Evolutionary conservation across 768 basidiomycete species (phyloP), one percentile per base, ranked within the genome.

Genomic region (Agaricus subrufescens): DNA sequence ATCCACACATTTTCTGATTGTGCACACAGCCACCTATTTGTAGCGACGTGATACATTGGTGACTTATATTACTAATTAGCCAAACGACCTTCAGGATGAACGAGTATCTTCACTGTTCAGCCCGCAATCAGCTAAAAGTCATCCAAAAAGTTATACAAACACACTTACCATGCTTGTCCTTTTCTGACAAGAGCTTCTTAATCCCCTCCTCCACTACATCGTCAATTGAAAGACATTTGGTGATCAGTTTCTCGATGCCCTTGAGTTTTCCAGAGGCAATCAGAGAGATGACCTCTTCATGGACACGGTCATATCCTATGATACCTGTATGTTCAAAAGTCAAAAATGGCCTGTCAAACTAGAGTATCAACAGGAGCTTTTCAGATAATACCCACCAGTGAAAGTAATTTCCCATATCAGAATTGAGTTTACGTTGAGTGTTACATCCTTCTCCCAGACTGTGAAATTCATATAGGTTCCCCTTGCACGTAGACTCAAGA

Each of bases 181-280:
- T 75, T 47, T 77, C 71, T 31, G 69, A 62, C 27, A 76, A 50
- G 9, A 80, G 66, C 12, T 69, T 63, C 49, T 72, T 62, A 47
- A 81, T 69, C 1, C 78, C 78, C 40, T 75, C 64, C 47, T 74
- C 69, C 5, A 79, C 71, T 12, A 78, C 63, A 53, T 78, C 75
- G 12, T 77, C 68, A 3, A 81, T 54, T 0, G 58, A 49, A 25
- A 79, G 77, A 51, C 67, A 71, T 31, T 65, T 67, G 1, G 78
- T 79, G 58, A 81, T 74, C 27, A 80, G 52, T 23, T 72, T 66
- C 50, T 74, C 74, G 15, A 79, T 60, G 1, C 69, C 70, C 1
- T 59, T 45, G 19, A 81, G 70, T 54, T 69, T 71, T 1, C 75
- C 78, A 11, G 66, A 60, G 7, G 67, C 70, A 5, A 80, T 64